Percentiles rank a stretch among this genome's conserved stretches.
These are phyloP conservation scores for Saccharomycopsis lassenensis DNA, from an alignment of 805 yeast species.

Conservation along the genomic window DNA sequence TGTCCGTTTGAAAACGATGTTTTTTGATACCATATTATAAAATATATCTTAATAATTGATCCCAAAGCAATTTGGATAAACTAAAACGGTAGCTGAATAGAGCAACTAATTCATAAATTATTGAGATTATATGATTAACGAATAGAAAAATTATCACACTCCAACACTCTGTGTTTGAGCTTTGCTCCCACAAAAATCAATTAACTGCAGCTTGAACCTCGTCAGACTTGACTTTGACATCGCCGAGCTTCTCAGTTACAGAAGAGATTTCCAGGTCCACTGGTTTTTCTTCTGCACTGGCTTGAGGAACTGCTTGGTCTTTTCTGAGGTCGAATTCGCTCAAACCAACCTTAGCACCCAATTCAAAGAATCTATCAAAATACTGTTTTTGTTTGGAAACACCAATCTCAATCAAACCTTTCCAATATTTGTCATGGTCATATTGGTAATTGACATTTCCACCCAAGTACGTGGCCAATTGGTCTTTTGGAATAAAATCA, in stretches of 20 bases:
- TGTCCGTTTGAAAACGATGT: conserved; percentile 73
- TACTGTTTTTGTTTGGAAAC: conserved; percentile 28
- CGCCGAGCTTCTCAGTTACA: background rate
- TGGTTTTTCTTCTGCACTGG: background rate
- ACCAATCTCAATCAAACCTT: conserved; percentile 35
- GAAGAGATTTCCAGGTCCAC: background rate
- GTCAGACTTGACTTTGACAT: conserved; percentile 1
- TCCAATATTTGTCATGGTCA: conserved; percentile 44
- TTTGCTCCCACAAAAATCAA: no score
- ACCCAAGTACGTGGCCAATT: conserved; percentile 37
- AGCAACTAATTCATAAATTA: no score
- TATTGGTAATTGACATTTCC: conserved; percentile 39
- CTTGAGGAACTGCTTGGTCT: conserved; percentile 18
- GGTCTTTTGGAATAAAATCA: conserved; percentile 41
- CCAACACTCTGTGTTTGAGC: no score
- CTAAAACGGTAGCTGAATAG: no score
- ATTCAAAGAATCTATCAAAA: conserved; percentile 27
- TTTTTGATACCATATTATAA: no score
- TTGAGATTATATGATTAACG: no score
- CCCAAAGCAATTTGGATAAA: no score
- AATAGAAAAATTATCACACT: no score
- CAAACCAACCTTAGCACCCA: conserved; percentile 41
- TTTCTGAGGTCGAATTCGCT: conserved; percentile 42
- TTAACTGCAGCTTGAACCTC: background rate
- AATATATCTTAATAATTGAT: no score